phyloP scores from a whole-genome alignment of 2,329 filamentous ascomycete species.

The Colletotrichum musae region DNA sequence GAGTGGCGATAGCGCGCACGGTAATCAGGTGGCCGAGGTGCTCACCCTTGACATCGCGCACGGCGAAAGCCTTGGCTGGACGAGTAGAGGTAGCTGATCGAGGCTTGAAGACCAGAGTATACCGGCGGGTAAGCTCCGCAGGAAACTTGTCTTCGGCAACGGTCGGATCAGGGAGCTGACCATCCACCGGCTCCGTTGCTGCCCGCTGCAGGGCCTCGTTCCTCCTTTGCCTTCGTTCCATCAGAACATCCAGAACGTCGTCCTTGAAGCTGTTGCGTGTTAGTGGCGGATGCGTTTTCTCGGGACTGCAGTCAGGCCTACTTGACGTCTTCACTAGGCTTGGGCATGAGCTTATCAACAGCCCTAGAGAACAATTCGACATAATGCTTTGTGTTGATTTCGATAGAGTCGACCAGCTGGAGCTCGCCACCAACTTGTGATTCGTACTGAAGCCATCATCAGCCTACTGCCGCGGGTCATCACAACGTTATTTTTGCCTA shows the following conservation, averaged over 20 bases:
- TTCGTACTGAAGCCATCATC: slow-evolving; percentile 75
- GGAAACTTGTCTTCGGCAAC: slow-evolving; percentile 86
- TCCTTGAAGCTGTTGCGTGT: slow-evolving; percentile 83
- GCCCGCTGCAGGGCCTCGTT: slow-evolving; percentile 82
- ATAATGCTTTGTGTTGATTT: slow-evolving; percentile 94
- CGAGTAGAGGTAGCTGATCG: slow-evolving; percentile 79
- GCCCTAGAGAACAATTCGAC: slow-evolving; percentile 92
- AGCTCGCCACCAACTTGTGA: slow-evolving; percentile 76
- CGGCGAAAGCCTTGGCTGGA: slow-evolving; percentile 79
- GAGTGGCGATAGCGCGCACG: slow-evolving; percentile 91
- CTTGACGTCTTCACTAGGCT: slow-evolving; percentile 82
- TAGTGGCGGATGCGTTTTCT: not conserved
- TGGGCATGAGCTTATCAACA: slow-evolving; percentile 88
- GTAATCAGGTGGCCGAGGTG: slow-evolving; percentile 95
- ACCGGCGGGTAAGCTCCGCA: slow-evolving; percentile 90
- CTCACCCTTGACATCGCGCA: slow-evolving; percentile 92
- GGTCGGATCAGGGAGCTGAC: slow-evolving; percentile 66
- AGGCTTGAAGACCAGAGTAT: slow-evolving; percentile 97
- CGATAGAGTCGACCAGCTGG: slow-evolving; percentile 86
- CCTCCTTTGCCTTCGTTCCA: slow-evolving; percentile 89
- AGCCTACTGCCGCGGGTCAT: slow-evolving; percentile 81
- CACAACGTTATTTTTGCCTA: slow-evolving; percentile 75
- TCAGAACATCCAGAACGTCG: slow-evolving; percentile 96
- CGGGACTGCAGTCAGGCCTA: slow-evolving; percentile 57
- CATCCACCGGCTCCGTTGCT: slow-evolving; percentile 62